phyloP scores from a whole-genome alignment of 192 early-diverging fungal species.

The Coemansia sp. region DNA sequence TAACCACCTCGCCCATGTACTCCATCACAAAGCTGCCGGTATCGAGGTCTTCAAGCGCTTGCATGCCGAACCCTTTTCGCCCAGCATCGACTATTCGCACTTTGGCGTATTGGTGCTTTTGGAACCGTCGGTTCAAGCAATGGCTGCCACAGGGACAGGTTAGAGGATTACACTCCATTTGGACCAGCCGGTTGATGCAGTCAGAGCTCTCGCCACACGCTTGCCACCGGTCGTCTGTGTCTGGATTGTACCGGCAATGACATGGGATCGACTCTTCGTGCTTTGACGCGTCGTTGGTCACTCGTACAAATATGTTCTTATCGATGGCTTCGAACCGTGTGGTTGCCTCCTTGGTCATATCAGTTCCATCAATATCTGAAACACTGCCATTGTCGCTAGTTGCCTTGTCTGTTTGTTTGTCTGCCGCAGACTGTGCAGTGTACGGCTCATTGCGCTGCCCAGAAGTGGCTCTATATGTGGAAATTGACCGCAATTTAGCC shows the following conservation, averaged over 20 bases:
- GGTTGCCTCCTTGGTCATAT: constrained; percentile 31
- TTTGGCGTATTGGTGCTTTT: constrained; percentile 77
- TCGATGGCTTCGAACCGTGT: constrained; percentile 39
- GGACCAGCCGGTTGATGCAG: constrained; percentile 92
- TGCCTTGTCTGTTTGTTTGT: constrained; percentile 9
- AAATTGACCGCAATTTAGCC: background rate
- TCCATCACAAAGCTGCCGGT: constrained; percentile 95
- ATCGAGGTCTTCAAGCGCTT: constrained; percentile 64
- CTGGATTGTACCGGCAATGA: constrained; percentile 32
- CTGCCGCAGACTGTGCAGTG: constrained; percentile 9
- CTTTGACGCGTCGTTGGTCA: constrained; percentile 34
- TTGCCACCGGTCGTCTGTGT: constrained; percentile 55
- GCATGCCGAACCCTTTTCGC: constrained; percentile 93
- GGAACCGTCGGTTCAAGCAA: constrained; percentile 91
- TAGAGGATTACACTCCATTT: constrained; percentile 88
- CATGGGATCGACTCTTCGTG: constrained; percentile 51
- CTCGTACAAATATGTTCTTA: constrained; percentile 47
- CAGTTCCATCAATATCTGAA: constrained; percentile 25
- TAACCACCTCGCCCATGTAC: constrained; percentile 95
- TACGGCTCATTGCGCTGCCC: background rate
- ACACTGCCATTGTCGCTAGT: background rate
- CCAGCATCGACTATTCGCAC: constrained; percentile 88
- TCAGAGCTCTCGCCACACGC: constrained; percentile 88
- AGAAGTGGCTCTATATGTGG: constrained; percentile 5
- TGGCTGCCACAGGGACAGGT: constrained; percentile 85